phyloP scores from a whole-genome alignment of 1,284 basidiomycete species.

The Neonothopanus nambi region DNA sequence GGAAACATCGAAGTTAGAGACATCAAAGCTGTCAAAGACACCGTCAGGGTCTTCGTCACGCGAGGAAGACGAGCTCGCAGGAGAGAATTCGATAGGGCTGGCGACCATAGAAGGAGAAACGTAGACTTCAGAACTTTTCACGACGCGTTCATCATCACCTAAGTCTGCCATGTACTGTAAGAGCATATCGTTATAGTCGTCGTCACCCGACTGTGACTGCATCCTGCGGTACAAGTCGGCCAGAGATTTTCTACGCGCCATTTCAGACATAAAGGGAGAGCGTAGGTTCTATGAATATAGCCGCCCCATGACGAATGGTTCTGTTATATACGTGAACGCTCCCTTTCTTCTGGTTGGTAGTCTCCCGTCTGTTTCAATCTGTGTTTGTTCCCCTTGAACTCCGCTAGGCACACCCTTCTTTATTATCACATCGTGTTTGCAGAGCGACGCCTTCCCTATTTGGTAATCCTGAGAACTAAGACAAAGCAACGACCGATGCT shows the following conservation, averaged over 20 bases:
- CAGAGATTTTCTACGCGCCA: not conserved
- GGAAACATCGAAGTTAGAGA: not conserved
- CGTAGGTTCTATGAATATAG: too few species aligned
- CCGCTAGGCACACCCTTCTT: conserved; percentile 21
- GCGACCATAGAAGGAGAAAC: not conserved
- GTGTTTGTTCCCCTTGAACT: conserved; percentile 15
- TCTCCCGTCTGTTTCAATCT: conserved; percentile 9
- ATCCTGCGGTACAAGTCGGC: not conserved
- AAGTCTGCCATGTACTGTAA: not conserved
- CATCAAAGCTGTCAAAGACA: too few species aligned
- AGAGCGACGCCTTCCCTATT: conserved; percentile 10
- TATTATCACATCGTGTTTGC: conserved; percentile 32
- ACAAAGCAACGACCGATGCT: conserved; percentile 14
- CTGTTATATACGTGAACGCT: conserved; percentile 2
- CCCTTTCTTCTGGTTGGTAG: conserved; percentile 5
- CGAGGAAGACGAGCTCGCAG: not conserved
- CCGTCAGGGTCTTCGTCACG: too few species aligned
- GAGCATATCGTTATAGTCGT: conserved; percentile 1
- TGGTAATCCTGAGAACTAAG: not conserved
- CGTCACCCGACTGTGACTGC: not conserved
- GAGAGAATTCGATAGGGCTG: conserved; percentile 3
- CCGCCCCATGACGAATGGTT: not conserved
- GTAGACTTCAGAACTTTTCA: not conserved
- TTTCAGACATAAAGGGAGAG: not conserved
- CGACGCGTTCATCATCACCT: not conserved